Evolutionary conservation across 2,329 filamentous ascomycete genomes (phyloP).

Genomic region (Exophiala dermatitidis): DNA sequence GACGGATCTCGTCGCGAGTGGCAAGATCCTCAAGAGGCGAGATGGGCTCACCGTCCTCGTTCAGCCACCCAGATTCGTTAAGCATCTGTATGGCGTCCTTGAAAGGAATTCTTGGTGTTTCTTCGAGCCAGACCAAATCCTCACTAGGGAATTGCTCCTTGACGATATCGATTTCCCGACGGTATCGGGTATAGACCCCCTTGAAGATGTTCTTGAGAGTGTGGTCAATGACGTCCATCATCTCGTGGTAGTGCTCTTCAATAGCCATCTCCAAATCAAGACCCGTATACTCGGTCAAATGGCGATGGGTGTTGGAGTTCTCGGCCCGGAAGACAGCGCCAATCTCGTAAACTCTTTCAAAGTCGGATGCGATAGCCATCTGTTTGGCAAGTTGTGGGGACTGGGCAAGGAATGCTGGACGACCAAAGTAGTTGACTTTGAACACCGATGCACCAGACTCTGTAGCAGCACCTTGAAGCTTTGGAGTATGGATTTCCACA

Average conservation of each 20-base stretch:
- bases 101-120: slow-evolving; percentile 77
- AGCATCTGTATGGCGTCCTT: slow-evolving; percentile 72
- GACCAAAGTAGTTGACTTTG: slow-evolving; percentile 83
- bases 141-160: slow-evolving; percentile 80
- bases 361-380: slow-evolving; percentile 84
- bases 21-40: slow-evolving; percentile 71
- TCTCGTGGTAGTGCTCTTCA: slow-evolving; percentile 81
- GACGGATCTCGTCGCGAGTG: slow-evolving; percentile 77
- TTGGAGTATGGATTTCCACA: slow-evolving; percentile 89
- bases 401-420: slow-evolving; percentile 80
- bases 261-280: slow-evolving; percentile 91
- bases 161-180: slow-evolving; percentile 67
- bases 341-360: slow-evolving; percentile 81
- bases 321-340: slow-evolving; percentile 88
- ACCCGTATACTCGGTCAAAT: slow-evolving; percentile 90
- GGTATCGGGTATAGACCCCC: slow-evolving; percentile 61
- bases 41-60: slow-evolving; percentile 66
- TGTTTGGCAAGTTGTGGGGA: slow-evolving; percentile 90
- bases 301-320: slow-evolving; percentile 90
- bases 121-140: slow-evolving; percentile 77
- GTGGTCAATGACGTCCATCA: slow-evolving; percentile 67
- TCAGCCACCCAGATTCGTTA: slow-evolving; percentile 66
- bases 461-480: slow-evolving; percentile 79
- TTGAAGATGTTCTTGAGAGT: slow-evolving; percentile 74
- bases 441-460: slow-evolving; percentile 90